Evolutionary conservation across 208 protist genomes (phyloP), one percentile per base, ranked within the genome.

Genomic region (Angomonas deanei): DNA sequence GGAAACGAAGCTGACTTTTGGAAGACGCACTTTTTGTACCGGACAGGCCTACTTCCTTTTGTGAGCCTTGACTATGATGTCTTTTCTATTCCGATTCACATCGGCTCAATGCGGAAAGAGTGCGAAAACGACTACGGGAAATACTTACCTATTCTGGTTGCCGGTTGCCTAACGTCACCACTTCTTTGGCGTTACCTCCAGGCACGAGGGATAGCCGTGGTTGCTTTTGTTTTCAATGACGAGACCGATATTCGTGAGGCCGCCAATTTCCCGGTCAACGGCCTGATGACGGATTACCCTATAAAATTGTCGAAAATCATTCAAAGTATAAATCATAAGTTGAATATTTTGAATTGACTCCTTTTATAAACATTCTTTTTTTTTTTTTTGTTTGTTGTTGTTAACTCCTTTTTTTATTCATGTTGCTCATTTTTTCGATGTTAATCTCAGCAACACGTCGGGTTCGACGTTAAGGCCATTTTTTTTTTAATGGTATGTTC

Each of bases 171-270:
- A 21, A 80, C 56, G 11, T 79, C 85, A 21, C 84, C 82, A 5
- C 66, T 67, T 17, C 46, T 92, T 30, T 94, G 88, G 88, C 67
- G 65, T 24, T 81, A 91, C 65, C 71, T 94, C 2, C 80, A 91
- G 52, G 66, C 68, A 21, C 74, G 88, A 15, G 88, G 80, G 0
- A 68, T 94, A 27, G 70, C 76, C 5, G 88, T 94, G 27, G 46
- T 91, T 0, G 88, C 70, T 13, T 94, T 81, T 78, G 81, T 90
- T n/a, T 31, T 91, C 26, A 94, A 94, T 56, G 77, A 85, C 39
- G 72, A 79, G 23, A 59, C 71, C 0, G 83, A 94, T 31, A 86
- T 88, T 38, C 46, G 68, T 15, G 72, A 92, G 46, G 75, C 66
- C 1, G 62, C 76, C 19, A 33, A 64, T 2, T 78, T 57, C 57